Conservation (phyloP, 1,139 yeast species). For the Entelexis sorbosivorans region DNA sequence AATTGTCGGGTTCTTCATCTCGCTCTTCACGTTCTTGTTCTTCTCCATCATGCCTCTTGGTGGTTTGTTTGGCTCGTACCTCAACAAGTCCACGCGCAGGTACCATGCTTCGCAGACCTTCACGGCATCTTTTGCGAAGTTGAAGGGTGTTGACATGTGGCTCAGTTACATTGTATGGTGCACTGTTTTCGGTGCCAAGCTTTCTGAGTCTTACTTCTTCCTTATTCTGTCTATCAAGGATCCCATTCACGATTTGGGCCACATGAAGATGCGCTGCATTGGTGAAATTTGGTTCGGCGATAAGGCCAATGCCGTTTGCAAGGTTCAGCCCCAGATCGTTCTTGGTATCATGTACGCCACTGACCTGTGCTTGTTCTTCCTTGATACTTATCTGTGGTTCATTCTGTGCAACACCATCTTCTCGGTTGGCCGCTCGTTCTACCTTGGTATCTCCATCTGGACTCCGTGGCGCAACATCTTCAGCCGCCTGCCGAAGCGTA, state of each 20-base stretch:
- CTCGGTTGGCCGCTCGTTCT: conserved; percentile 95
- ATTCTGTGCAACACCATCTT: conserved; percentile 87
- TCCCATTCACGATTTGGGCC: conserved; percentile 69
- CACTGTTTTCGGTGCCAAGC: conserved; percentile 79
- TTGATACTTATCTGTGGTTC: conserved; percentile 98
- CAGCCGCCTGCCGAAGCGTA: conserved; percentile 95
- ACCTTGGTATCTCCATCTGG: conserved; percentile 93
- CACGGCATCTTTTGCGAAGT: conserved; percentile 78
- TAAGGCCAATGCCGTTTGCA: conserved; percentile 45
- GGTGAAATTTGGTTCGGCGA: conserved; percentile 85
- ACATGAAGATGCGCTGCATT: conserved; percentile 58
- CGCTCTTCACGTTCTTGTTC: conserved; percentile 70
- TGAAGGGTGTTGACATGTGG: conserved; percentile 89
- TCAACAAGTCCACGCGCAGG: conserved; percentile 78
- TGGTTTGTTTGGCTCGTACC: conserved; percentile 86
- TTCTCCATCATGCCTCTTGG: conserved; percentile 95
- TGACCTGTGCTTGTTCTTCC: conserved; percentile 87
- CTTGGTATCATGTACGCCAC: conserved; percentile 86
- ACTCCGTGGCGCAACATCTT: conserved; percentile 99
- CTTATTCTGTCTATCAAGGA: conserved; percentile 84
- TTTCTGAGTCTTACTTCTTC: conserved; percentile 83
- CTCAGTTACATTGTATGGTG: conserved; percentile 88
- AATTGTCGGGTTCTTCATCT: conserved; percentile 81
- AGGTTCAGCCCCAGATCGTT: conserved; percentile 75
- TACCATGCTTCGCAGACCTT: conserved; percentile 92